These are phyloP conservation scores for Elsinoe fawcettii DNA, from an alignment of 2,329 filamentous ascomycete genomes.

Conservation along the genomic window DNA sequence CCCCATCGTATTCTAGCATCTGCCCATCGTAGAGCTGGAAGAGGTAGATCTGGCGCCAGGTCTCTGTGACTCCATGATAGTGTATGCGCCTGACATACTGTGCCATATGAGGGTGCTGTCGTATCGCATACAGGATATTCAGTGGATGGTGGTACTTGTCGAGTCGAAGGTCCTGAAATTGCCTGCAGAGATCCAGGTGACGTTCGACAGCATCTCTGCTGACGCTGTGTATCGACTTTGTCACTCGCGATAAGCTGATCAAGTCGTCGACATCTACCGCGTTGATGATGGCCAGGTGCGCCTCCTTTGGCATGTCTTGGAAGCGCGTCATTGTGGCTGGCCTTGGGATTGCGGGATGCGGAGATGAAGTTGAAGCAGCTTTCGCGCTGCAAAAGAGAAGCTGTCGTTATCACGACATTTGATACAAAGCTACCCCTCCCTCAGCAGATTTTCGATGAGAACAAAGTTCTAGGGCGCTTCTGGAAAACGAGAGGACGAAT, in stretches of 20 bases:
- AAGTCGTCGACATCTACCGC: neutral
- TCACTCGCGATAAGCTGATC: neutral
- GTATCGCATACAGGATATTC: neutral
- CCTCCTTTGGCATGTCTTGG: neutral
- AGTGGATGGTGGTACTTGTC: slow-evolving; percentile 1
- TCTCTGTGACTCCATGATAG: neutral
- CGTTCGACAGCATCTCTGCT: neutral
- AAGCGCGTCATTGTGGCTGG: slow-evolving; percentile 8
- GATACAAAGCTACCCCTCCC: neutral
- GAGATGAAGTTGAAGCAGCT: neutral
- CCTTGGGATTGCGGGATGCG: neutral
- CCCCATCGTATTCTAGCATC: neutral
- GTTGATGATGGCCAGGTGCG: slow-evolving; percentile 1
- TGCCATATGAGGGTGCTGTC: neutral
- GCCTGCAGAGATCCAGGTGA: neutral
- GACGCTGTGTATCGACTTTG: neutral
- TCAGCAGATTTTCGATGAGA: neutral
- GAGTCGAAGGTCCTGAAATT: neutral
- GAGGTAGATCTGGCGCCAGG: neutral
- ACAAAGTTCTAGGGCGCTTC: neutral
- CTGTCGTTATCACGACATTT: slow-evolving; percentile 7
- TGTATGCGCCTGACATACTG: neutral
- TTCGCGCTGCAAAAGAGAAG: neutral
- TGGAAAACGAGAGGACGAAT: neutral
- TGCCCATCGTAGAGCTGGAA: neutral